Conservation (phyloP, 805 yeast species). For the Metschnikowia continentalis region DNA sequence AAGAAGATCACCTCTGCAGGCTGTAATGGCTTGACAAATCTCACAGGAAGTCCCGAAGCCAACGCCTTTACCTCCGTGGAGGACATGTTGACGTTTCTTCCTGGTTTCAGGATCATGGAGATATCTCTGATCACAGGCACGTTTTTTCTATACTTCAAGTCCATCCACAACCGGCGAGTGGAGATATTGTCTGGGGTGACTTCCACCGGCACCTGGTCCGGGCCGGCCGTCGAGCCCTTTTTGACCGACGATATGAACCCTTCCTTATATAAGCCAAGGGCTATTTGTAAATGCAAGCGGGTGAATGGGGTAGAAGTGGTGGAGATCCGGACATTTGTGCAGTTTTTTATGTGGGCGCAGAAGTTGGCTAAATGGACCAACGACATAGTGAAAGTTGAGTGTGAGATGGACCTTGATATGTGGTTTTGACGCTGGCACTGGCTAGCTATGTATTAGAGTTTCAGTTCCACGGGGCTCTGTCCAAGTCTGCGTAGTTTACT, state of each 20-base stretch:
- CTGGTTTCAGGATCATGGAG: constrained; percentile 79
- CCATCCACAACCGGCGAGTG: constrained; percentile 86
- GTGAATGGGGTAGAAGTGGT: constrained; percentile 80
- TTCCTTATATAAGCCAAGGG: constrained; percentile 80
- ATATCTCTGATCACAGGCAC: constrained; percentile 71
- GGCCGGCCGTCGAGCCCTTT: constrained; percentile 80
- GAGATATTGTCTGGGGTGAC: constrained; percentile 84
- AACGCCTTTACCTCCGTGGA: constrained; percentile 64
- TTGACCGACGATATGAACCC: constrained; percentile 84
- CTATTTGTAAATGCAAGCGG: constrained; percentile 75
- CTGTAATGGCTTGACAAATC: constrained; percentile 73
- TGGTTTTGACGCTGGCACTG: not conserved
- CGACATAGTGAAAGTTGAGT: constrained; percentile 53
- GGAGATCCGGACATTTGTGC: constrained; percentile 67
- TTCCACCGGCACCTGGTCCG: constrained; percentile 70
- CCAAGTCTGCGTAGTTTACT: not conserved
- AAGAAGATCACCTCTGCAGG: constrained; percentile 88
- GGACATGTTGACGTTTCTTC: constrained; percentile 62
- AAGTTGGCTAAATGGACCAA: constrained; percentile 77
- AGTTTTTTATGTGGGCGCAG: constrained; percentile 87
- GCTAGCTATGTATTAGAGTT: not conserved
- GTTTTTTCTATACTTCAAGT: constrained; percentile 80
- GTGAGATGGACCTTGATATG: not conserved
- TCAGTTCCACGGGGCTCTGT: not conserved
- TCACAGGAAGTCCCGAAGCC: constrained; percentile 70